phyloP scores from a whole-genome alignment of 345 rosid genomes.

The Rubroshorea leprosula region DNA sequence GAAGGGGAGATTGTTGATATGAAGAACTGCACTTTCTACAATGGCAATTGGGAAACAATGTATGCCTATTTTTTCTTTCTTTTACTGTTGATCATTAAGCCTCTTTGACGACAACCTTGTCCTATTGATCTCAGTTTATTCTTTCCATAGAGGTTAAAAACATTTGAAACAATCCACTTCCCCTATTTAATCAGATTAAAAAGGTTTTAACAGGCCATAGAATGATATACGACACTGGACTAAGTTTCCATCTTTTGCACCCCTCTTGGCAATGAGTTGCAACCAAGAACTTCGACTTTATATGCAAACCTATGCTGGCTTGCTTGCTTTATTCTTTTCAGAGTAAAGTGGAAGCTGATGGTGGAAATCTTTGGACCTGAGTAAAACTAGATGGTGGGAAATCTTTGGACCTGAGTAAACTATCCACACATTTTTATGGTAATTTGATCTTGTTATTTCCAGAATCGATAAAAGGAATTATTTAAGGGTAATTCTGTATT shows the following conservation, averaged over 20 bases:
- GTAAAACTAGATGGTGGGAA: no score
- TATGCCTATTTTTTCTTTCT: constrained; percentile 27
- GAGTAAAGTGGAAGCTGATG: constrained; percentile 74
- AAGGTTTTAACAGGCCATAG: constrained; percentile 51
- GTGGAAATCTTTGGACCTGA: constrained; percentile 81
- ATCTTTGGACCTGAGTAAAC: no score
- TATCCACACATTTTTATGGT: constrained; percentile 82
- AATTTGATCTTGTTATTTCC: constrained; percentile 12
- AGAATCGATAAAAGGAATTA: background rate
- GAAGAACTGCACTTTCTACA: constrained; percentile 76
- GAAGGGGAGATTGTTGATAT: constrained; percentile 94
- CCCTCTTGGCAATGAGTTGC: constrained; percentile 48
- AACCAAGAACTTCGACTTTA: constrained; percentile 1
- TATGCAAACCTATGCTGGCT: constrained; percentile 7
- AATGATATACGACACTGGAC: constrained; percentile 91
- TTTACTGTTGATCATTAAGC: background rate
- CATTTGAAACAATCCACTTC: background rate
- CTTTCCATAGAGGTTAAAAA: background rate
- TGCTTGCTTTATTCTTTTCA: constrained; percentile 23
- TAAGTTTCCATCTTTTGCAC: constrained; percentile 70
- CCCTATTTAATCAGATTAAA: background rate
- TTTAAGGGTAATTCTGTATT: background rate
- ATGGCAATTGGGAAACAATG: constrained; percentile 96
- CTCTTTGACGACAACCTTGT: background rate
- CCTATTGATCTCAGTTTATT: background rate